Evolutionary conservation across 2,329 filamentous ascomycete species (phyloP), one percentile per base, ranked within the genome.

Genomic region (Colletotrichum musae): DNA sequence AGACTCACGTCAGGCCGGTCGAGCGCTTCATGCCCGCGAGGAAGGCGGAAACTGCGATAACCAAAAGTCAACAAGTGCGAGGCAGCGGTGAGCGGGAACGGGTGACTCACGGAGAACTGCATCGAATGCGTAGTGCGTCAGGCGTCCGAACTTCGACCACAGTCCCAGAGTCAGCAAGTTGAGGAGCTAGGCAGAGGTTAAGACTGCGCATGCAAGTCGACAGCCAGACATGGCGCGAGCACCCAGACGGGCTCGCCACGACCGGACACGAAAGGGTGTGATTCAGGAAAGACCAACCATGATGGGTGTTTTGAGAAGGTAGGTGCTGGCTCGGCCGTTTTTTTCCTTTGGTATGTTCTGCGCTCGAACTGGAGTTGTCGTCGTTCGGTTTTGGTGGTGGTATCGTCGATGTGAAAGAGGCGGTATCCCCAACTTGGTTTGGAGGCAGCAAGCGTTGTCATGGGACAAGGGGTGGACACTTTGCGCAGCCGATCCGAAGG

Each of bases 21-120:
- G 95, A 98, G 75, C 96, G 94, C 85, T 97, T 97, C 86, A 99
- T 95, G 77, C 96, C 96, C 47, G 96, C 96, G 74, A 99, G 91
- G 81, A 98, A 95, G 72, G 96, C 94, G 77, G 96, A 99, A 81
- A 99, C 93, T 97, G 70, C n/a, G 21, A 41, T 18, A 21, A 57
- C 5, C 47, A 12, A 28, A 18, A 39, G 51, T 64, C 52, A 71
- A 66, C 16, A n/a, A 28, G 24, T 43, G 28, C 41, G 36, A 21
- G 50, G 18, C 53, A 59, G 13, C 16, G 32, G n/a, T n/a, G 5
- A 4, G 54, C 54, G 48, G 28, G 51, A 26, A 51, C 54, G 48
- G 28, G 51, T 26, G 50, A 86, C 92, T 76, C 89, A 96, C 94
- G 86, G 76, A 98, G 90, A 75, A 98, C 94, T 73, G 95, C 95